A percentile compares a stretch with the other conserved stretches of the same genome.
phyloP scores from a whole-genome alignment of 495 filamentous ascomycete species.

The Penicillium canescens region DNA sequence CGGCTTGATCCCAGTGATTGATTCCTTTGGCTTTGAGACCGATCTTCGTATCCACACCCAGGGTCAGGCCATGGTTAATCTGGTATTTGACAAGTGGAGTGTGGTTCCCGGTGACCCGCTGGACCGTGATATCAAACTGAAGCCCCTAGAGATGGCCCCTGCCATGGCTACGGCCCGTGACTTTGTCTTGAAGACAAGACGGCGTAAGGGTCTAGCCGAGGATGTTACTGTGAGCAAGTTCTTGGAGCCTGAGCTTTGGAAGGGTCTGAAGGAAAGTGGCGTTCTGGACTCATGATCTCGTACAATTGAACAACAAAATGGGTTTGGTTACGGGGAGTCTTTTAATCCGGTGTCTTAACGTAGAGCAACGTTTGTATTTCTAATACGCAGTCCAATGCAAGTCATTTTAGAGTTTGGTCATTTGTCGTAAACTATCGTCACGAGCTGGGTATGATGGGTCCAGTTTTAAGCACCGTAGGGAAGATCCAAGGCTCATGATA shows the following conservation, averaged over 20 bases:
- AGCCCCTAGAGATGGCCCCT: slow-evolving; percentile 81
- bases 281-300: slow-evolving; percentile 66
- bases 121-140: slow-evolving; percentile 78
- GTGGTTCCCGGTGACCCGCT: slow-evolving; percentile 94
- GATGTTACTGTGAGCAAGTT: slow-evolving; percentile 96
- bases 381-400: slow-evolving; percentile 15
- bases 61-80: slow-evolving; percentile 81
- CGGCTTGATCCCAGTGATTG: slow-evolving; percentile 91
- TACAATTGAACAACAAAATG: slow-evolving; percentile 3
- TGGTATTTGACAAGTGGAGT: slow-evolving; percentile 96
- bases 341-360: slow-evolving; percentile 11
- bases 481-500: neutral
- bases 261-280: slow-evolving; percentile 83
- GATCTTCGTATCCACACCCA: slow-evolving; percentile 95
- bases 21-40: slow-evolving; percentile 96
- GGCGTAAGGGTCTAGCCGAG: slow-evolving; percentile 91
- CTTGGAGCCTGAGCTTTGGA: slow-evolving; percentile 90
- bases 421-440: slow-evolving; percentile 5
- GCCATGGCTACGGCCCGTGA: slow-evolving; percentile 89
- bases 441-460: neutral
- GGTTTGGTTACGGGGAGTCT: slow-evolving; percentile 6
- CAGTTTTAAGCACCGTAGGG: no score
- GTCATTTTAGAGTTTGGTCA: slow-evolving; percentile 5
- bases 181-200: slow-evolving; percentile 92
- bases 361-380: slow-evolving; percentile 11